These are phyloP conservation scores for Claviceps humidiphila DNA, from an alignment of 2,329 filamentous ascomycete genomes.

Conservation along the genomic window DNA sequence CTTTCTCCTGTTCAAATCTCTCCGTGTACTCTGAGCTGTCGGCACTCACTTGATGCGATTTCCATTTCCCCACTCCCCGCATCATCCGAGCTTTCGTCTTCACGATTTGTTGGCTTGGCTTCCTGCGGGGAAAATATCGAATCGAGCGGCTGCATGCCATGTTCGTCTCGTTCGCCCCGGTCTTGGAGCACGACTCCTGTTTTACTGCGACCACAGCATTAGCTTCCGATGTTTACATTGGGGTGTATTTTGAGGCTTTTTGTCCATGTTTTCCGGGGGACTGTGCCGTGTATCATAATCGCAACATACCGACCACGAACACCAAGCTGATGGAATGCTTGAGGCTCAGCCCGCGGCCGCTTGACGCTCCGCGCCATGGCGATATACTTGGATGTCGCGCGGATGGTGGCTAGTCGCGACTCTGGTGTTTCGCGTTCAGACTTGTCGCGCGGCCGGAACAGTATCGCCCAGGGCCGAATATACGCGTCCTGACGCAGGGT, in stretches of 20 bases:
- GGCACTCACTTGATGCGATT: conserved; percentile 32
- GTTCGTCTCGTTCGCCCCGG: conserved; percentile 68
- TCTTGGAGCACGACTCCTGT: conserved; percentile 76
- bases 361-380: conserved; percentile 22
- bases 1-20: not conserved
- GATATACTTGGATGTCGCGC: not conserved
- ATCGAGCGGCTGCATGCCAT: conserved; percentile 82
- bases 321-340: conserved; percentile 22
- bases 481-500: not conserved
- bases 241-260: too few species aligned
- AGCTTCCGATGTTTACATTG: not conserved
- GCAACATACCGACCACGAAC: conserved; percentile 24
- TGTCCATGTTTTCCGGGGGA: not conserved
- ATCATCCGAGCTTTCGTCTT: conserved; percentile 11
- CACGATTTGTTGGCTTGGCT: conserved; percentile 27
- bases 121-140: conserved; percentile 80
- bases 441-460: not conserved
- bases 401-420: not conserved
- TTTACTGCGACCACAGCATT: conserved; percentile 44
- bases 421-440: not conserved
- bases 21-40: not conserved
- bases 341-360: conserved; percentile 14
- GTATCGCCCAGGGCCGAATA: not conserved
- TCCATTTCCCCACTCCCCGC: conserved; percentile 38
- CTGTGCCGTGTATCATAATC: not conserved